Percentiles rank a stretch among this genome's conserved stretches.
phyloP scores from a whole-genome alignment of 495 filamentous ascomycete species.

The Aspergillus nidulans region DNA sequence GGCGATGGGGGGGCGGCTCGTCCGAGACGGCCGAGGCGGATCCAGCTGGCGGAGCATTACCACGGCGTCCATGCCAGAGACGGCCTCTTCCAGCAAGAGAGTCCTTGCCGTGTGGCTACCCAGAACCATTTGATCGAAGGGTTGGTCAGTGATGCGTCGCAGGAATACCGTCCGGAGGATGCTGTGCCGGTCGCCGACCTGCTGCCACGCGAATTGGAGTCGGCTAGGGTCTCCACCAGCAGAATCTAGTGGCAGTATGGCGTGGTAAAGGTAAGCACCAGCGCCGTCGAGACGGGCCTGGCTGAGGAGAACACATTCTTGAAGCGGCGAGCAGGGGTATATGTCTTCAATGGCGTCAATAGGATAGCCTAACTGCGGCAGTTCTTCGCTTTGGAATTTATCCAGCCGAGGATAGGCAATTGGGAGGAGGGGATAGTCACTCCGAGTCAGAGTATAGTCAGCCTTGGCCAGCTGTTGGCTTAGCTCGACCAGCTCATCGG shows the following conservation, averaged over 20 bases:
- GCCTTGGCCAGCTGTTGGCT: not conserved
- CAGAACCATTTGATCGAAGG: not conserved
- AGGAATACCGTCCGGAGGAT: slow-evolving; percentile 46
- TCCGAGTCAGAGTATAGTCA: not conserved
- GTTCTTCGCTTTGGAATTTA: not conserved
- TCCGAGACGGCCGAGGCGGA: not conserved
- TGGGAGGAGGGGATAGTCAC: not conserved
- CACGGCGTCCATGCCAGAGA: not conserved
- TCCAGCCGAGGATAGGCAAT: not conserved
- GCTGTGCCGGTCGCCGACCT: slow-evolving; percentile 43
- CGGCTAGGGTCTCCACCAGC: not conserved
- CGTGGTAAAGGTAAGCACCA: not conserved
- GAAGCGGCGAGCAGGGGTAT: slow-evolving; percentile 42
- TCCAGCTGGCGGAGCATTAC: not conserved
- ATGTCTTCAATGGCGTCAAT: not conserved
- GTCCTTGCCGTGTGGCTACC: not conserved
- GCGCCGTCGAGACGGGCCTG: slow-evolving; percentile 29
- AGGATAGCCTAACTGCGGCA: not conserved
- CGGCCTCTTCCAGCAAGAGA: not conserved
- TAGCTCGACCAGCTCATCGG: not conserved
- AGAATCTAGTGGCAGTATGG: not conserved
- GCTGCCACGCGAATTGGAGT: slow-evolving; percentile 46
- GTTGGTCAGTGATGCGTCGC: slow-evolving; percentile 10
- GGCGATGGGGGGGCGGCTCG: not conserved
- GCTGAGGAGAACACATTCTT: slow-evolving; percentile 43